Base-by-base conservation (phyloP, 768 basidiomycete genomes). In the Hemileccinum impolitum region DNA sequence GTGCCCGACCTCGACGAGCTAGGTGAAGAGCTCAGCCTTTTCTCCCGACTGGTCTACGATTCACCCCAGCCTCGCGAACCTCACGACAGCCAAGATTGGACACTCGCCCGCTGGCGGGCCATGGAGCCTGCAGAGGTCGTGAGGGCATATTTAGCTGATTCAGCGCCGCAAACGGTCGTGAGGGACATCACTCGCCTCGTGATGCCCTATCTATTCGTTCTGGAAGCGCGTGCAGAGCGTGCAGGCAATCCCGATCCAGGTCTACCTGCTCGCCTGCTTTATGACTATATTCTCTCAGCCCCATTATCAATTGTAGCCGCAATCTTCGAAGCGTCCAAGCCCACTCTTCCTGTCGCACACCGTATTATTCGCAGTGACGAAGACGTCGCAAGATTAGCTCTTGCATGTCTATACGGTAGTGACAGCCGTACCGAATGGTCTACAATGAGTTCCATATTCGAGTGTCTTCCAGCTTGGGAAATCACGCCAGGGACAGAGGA, bases 401-500 rank as follows among this genome's bases (percentile, higher is more conserved):
- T 98, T 12, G 87, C 94, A 7, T 87, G 85, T 59, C 69, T 97
- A 19, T 99, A 99, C 54, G 93, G 93, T 13, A 87, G 80, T 58
- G 77, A 82, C 51, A 78, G 78, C 47, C 69, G 85, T 30, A 74
- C 81, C 50, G 77, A 84, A 55, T 95, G 90, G 91, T 61, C 81
- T 1, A 83, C 74, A 4, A 97, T 96, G 94, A 90, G 87, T 55
- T 73, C 75, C 28, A 90, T 99, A 43, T 97, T 99, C 65, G 95
- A 99, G 64, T 99, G 94, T 63, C 75, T 98, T 28, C 95, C 95
- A 0, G 95, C 86, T 3, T 96, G 94, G 91, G 84, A 83, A 48
- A 72, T 83, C 37, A 52, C 68, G 8, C 64, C 65, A 36, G 76
- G 75, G n/a, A 78, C 75, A 35, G 80, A 84, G 40, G 75, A 77